Evolutionary conservation across 352 stramenopile genomes (phyloP).

Genomic region (Plasmopara muralis): DNA sequence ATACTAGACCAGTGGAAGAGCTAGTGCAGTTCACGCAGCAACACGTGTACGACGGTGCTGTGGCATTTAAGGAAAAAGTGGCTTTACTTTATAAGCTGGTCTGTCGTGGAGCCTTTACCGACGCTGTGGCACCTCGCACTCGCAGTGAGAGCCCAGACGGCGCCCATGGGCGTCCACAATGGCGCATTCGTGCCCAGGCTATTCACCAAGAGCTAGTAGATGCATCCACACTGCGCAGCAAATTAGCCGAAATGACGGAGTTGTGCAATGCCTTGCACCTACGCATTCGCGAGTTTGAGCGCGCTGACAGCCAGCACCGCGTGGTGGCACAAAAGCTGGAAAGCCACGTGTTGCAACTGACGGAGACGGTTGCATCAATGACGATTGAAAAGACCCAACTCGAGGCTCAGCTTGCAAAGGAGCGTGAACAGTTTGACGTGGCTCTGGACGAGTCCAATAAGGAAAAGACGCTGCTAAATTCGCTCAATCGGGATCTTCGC

Average conservation of each 20-base stretch:
- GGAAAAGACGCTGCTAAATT: conserved; percentile 64
- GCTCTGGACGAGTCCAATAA: conserved; percentile 79
- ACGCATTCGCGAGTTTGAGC: conserved; percentile 69
- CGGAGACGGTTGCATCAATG: conserved; percentile 25
- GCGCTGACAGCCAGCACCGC: conserved; percentile 63
- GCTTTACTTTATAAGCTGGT: conserved; percentile 63
- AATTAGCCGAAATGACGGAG: conserved; percentile 57
- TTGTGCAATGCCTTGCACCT: conserved; percentile 56
- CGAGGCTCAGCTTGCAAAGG: conserved; percentile 47
- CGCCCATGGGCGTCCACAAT: conserved; percentile 43
- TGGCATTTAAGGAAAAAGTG: conserved; percentile 60
- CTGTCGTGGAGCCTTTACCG: conserved; percentile 69
- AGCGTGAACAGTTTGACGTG: conserved; percentile 68
- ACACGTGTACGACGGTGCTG: conserved; percentile 33
- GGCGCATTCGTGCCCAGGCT: conserved; percentile 62
- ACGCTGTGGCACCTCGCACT: conserved; percentile 50
- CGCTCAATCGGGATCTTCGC: conserved; percentile 63
- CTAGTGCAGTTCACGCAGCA: conserved; percentile 43
- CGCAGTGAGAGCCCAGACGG: conserved; percentile 20
- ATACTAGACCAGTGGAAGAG: conserved; percentile 19
- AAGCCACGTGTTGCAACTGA: conserved; percentile 59
- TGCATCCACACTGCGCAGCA: conserved; percentile 50
- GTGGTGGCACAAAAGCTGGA: conserved; percentile 78
- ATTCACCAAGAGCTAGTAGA: conserved; percentile 67
- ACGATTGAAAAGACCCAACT: conserved; percentile 44